Base-by-base conservation (phyloP, 805 yeast genomes). In the Suhomyces faveliae region DNA sequence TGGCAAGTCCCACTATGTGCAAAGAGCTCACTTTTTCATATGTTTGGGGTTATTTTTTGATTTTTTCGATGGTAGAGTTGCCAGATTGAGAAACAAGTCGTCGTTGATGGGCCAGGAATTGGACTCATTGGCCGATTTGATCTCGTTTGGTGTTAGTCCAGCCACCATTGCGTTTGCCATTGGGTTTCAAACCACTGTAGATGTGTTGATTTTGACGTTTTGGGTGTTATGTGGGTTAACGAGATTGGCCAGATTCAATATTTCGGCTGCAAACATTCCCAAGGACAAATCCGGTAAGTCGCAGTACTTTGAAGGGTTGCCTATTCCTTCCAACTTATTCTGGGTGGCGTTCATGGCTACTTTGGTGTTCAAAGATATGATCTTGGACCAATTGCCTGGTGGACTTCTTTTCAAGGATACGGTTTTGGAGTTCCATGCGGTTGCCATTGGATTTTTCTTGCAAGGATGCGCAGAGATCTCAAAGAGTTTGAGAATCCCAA, bases 61-160 rank as follows among this genome's bases (percentile, higher is more conserved):
- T 67, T 90, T 94, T 65, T 87, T 94, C 65, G 99, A 94, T 65
- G 99, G 99, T 29, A 83, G 96, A 59, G 99, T 92, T 6, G 99
- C 99, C 3, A 80, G 99, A 62, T 79, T 94, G 71, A 81, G 97
- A 70, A 87, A 90, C 65, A 89, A 91, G 71, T 81, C 96, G 2
- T 85, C 95, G 10, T 77, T 94, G 47, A 88, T 94, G 87, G 99
- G 99, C 51, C 98, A 94, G 69, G 99, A 94, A 71, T 80, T 94
- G 60, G 99, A 94, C 64, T 91, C 97, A 1, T 78, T 94, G 58
- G 99, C 99, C 19, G 99, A 94, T 69, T 80, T 94, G 60, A 80
- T 92, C 30, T 88, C 96, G 10, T 94, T 94, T 65, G 96, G 97
- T 52, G 96, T 92, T 27, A 91, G 96, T 1, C 99, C 99, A 2